Base-by-base conservation (phyloP, 139 green algal genomes). In the Microglena sp. region DNA sequence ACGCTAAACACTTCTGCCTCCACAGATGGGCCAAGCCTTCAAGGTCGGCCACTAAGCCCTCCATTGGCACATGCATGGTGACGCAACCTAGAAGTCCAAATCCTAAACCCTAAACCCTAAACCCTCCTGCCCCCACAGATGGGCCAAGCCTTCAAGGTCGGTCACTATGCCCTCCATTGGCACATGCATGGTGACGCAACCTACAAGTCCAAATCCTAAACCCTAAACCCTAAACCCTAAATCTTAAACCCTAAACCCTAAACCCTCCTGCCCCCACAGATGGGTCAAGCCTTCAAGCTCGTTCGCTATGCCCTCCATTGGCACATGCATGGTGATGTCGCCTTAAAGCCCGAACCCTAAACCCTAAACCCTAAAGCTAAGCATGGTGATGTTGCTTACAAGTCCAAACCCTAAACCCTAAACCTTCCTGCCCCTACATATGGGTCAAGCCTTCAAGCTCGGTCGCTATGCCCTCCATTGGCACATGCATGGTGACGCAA, bases 21-120 rank as follows among this genome's bases (percentile, higher is more conserved):
- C n/a, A n/a, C 60, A 55, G 53, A 61, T 55, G 34, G 77, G 77
- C 0, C 76, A 83, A 64, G 76, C 72, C 5, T 79, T 74, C 66
- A 43, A 64, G 22, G 66, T 83, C 40, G 76, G 76, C 36, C 70
- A 82, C 28, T 91, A 91, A 64, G 70, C 79, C 2, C 66, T 91
- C 29, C 84, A 91, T 67, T 87, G 85, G 69, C 84, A 91, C 75
- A 76, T 91, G 71, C 71, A 82, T n/a, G n/a, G n/a, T n/a, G n/a
- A n/a, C n/a, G n/a, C n/a, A n/a, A n/a, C n/a, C n/a, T n/a, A n/a
- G n/a, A n/a, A n/a, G n/a, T n/a, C n/a, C n/a, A n/a, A n/a, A n/a
- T n/a, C n/a, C n/a, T n/a, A n/a, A n/a, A n/a, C n/a, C n/a, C n/a
- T n/a, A n/a, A n/a, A n/a, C n/a, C n/a, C n/a, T n/a, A n/a, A n/a